A percentile compares a stretch with the other conserved stretches of the same genome.
Evolutionary conservation across 2,329 filamentous ascomycete species (phyloP).

Genomic region (Harringtonia lauricola): DNA sequence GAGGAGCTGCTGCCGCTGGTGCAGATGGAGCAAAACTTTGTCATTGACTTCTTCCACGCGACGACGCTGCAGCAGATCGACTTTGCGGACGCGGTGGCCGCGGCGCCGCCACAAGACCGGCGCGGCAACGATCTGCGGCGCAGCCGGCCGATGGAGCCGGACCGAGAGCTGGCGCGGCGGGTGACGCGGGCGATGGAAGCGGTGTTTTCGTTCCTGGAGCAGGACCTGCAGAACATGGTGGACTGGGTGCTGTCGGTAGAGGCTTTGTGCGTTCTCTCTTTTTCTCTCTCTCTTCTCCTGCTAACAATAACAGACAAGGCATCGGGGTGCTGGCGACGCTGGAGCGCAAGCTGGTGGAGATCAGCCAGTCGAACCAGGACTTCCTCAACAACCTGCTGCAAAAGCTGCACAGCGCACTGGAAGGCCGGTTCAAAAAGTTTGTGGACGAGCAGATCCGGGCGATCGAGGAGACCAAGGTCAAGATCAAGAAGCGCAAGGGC

Average conservation of each 20-base stretch:
- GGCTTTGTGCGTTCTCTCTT: too few relatives aligned
- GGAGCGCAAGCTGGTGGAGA: slow-evolving; percentile 65
- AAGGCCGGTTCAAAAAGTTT: slow-evolving; percentile 72
- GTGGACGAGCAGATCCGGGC: slow-evolving; percentile 90
- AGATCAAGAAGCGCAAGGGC: slow-evolving; percentile 96
- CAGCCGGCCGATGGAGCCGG: slow-evolving; percentile 74
- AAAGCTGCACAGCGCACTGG: slow-evolving; percentile 64
- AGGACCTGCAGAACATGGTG: slow-evolving; percentile 66
- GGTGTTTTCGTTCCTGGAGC: slow-evolving; percentile 71
- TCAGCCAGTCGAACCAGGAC: slow-evolving; percentile 87
- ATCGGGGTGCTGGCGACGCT: slow-evolving; percentile 75
- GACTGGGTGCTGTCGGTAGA: slow-evolving; percentile 76
- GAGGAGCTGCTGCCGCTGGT: slow-evolving; percentile 76
- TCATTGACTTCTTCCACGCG: slow-evolving; percentile 94
- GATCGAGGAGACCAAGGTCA: slow-evolving; percentile 97
- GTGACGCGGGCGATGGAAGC: slow-evolving; percentile 84
- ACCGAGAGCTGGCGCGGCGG: slow-evolving; percentile 72
- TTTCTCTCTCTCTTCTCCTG: too few relatives aligned
- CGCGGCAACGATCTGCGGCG: slow-evolving; percentile 61
- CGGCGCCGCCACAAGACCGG: slow-evolving; percentile 54
- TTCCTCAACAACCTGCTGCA: slow-evolving; percentile 70
- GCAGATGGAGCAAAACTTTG: slow-evolving; percentile 91
- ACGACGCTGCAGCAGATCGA: slow-evolving; percentile 73
- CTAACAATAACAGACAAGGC: too few relatives aligned
- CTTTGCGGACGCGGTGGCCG: slow-evolving; percentile 69